Evolutionary conservation across 176 grass and related monocot species (phyloP), one percentile per base, ranked within the genome.

Genomic region (Triticum turgidum): DNA sequence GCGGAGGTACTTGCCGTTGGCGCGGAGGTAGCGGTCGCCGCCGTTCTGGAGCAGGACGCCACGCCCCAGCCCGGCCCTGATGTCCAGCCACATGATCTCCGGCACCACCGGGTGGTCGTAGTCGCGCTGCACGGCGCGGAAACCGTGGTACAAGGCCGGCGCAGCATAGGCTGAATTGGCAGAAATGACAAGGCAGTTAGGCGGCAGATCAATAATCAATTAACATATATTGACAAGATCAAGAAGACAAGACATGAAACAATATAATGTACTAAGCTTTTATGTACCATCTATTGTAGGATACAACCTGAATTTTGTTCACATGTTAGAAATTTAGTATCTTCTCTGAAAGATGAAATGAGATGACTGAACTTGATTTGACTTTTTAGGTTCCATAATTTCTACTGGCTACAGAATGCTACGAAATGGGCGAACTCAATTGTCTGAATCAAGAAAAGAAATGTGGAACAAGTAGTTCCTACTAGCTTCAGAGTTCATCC

Each of bases 11-110:
- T 69, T 63, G 12, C 45, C 71, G 47, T 77, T 69, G 62, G 71
- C 71, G 34, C 86, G 79, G 71, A 88, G 86, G 86, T 38, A 29
- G 54, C 25, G 67, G 3, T 2, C 25, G 25, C 7, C 5, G 67
- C 0, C 2, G 79, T 78, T 33, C 0, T 3, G 4, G 15, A 82
- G 30, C 17, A 82, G 15, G 7, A 67, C 38, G 12, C 12, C 68
- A 18, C 44, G 7, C 7, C 1, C 67, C 27, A 10, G 5, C 2
- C 17, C 67, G 1, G 10, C 3, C 51, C 11, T 3, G 9, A 80
- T 0, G 29, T 5, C 12, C 12, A 65, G 27, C 82, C 87, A 89
- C 44, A 56, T 12, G 59, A 76, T 32, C 22, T 3, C 13, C 52
- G 9, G 6, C 12, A 0, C 1, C 6, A 12, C 3, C 68, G 1